Conservation (phyloP, 2,329 filamentous ascomycete species). For the Nigrospora osmanthi region DNA sequence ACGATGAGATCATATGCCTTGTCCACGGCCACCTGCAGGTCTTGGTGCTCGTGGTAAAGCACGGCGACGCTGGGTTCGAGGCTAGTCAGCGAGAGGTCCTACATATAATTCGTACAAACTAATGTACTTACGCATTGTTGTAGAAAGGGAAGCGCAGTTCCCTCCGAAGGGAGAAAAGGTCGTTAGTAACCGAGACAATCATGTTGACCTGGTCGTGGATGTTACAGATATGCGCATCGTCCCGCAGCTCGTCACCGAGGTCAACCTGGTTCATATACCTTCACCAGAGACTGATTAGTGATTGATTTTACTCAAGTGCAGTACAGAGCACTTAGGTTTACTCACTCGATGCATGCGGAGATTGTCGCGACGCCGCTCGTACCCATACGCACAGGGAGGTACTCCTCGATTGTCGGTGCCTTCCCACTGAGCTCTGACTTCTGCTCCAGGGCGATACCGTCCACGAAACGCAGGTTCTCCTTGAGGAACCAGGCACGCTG, state of each 20-base stretch:
- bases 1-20: slow-evolving; percentile 5
- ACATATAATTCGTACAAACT: neutral
- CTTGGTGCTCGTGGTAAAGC: slow-evolving; percentile 8
- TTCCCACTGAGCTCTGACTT: slow-evolving; percentile 7
- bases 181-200: slow-evolving; percentile 17
- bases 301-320: too few relatives aligned
- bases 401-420: slow-evolving; percentile 9
- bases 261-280: slow-evolving; percentile 7
- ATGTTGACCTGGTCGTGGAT: slow-evolving; percentile 1
- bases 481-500: slow-evolving; percentile 3
- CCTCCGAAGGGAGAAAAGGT: slow-evolving; percentile 22
- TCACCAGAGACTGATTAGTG: neutral
- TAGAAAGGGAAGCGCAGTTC: slow-evolving; percentile 9
- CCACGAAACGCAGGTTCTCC: slow-evolving; percentile 4
- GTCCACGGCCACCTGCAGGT: slow-evolving; percentile 8
- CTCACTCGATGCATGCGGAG: neutral
- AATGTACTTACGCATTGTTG: slow-evolving; percentile 6
- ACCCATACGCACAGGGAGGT: slow-evolving; percentile 6
- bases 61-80: slow-evolving; percentile 4
- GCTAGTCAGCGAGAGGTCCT: neutral
- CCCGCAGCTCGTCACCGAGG: slow-evolving; percentile 6
- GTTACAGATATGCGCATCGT: slow-evolving; percentile 3
- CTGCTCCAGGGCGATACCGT: slow-evolving; percentile 5
- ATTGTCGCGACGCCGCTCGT: slow-evolving; percentile 5
- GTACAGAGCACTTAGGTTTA: neutral